A percentile compares a stretch with the other conserved stretches of the same genome.
Conservation (phyloP, 441 rosid genomes). For the Adansonia grandidieri region DNA sequence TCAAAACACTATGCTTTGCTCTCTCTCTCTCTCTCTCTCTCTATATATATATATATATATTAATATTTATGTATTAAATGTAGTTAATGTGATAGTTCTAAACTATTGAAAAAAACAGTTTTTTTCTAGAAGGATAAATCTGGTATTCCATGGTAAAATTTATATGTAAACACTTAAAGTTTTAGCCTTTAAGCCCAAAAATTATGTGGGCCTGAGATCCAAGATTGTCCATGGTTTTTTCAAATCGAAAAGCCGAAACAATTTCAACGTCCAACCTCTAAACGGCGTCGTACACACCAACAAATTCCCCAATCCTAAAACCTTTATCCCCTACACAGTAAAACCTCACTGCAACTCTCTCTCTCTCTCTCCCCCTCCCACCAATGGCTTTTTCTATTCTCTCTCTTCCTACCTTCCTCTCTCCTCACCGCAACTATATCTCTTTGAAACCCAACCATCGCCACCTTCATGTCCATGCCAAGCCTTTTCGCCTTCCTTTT, state of each 20-base stretch:
- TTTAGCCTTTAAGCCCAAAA: neutral
- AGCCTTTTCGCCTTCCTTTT: conserved; percentile 33
- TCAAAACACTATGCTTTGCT: too few relatives aligned
- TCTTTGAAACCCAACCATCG: conserved; percentile 25
- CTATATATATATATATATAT: too few relatives aligned
- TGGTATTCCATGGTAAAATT: too few relatives aligned
- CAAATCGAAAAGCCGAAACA: neutral
- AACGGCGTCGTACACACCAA: neutral
- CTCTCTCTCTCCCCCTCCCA: conserved; percentile 22
- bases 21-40: too few relatives aligned
- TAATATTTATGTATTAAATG: too few relatives aligned
- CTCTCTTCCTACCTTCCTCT: conserved; percentile 41
- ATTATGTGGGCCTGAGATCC: neutral
- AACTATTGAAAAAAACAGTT: too few relatives aligned
- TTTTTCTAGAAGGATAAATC: too few relatives aligned
- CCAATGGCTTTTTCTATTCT: conserved; percentile 42
- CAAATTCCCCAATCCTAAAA: neutral
- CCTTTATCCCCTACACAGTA: neutral
- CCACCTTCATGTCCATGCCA: conserved; percentile 23
- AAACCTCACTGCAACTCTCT: conserved; percentile 11
- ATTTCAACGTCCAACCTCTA: neutral
- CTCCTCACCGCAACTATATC: conserved; percentile 35
- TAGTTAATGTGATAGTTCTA: too few relatives aligned
- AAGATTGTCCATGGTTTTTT: neutral
- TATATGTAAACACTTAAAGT: neutral